Evolutionary conservation across 805 yeast genomes (phyloP).

Genomic region (Candida schatavii): DNA sequence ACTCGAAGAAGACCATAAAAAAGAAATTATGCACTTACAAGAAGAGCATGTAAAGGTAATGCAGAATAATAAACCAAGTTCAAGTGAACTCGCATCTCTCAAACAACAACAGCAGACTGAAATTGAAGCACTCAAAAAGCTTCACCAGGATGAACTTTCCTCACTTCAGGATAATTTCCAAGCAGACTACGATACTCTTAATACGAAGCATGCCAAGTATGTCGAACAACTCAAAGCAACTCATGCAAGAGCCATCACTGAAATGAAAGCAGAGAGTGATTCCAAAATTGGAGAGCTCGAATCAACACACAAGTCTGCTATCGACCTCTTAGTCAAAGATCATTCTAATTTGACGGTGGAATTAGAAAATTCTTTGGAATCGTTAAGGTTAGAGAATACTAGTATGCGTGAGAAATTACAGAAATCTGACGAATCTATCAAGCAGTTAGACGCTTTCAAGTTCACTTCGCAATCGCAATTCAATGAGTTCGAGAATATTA

Average conservation of each 20-base stretch:
- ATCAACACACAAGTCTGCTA: background rate
- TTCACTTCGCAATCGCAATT: constrained; percentile 13
- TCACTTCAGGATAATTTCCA: background rate
- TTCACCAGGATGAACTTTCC: background rate
- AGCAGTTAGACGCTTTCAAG: constrained; percentile 14
- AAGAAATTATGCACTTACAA: background rate
- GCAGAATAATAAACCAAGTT: background rate
- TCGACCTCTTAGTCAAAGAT: background rate
- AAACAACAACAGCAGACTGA: background rate
- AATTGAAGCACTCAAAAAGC: background rate
- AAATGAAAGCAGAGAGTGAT: background rate
- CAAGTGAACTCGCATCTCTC: background rate
- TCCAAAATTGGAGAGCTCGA: background rate
- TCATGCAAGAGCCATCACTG: background rate
- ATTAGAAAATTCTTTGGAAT: background rate
- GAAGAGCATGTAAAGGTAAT: background rate
- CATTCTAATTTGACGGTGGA: background rate
- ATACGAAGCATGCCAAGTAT: background rate
- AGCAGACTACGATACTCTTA: background rate
- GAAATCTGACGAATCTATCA: constrained; percentile 9
- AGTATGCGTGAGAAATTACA: constrained; percentile 6
- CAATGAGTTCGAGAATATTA: constrained; percentile 12
- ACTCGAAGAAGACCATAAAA: background rate
- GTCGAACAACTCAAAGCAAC: background rate
- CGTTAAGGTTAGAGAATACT: background rate